Evolutionary conservation across 495 filamentous ascomycete genomes (phyloP).

Genomic region (Aspergillus taichungensis): DNA sequence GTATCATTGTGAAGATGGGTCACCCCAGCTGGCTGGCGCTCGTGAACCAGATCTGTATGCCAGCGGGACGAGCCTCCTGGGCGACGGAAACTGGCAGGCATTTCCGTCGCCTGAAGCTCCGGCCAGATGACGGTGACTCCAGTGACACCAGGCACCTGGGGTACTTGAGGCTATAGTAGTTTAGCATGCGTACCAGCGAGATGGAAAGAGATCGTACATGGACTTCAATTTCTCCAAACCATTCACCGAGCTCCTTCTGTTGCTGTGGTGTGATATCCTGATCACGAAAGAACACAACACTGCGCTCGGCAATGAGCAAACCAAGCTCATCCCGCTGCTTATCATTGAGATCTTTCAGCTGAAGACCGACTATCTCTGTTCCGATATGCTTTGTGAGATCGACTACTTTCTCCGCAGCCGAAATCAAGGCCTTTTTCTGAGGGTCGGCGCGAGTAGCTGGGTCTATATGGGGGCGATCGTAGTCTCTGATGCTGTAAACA

Average conservation of each 20-base stretch:
- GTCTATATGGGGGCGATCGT: constrained; percentile 50
- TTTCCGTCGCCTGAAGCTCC: constrained; percentile 49
- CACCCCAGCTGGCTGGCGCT: constrained; percentile 60
- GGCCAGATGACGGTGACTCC: constrained; percentile 64
- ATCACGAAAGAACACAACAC: constrained; percentile 68
- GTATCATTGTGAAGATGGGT: constrained; percentile 62
- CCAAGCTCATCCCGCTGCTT: constrained; percentile 65
- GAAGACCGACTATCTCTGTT: constrained; percentile 61
- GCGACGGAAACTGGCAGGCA: constrained; percentile 47
- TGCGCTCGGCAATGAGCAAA: constrained; percentile 60
- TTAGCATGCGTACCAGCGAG: background rate
- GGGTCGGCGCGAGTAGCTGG: constrained; percentile 58
- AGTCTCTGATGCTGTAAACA: constrained; percentile 51
- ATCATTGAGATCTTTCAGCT: constrained; percentile 58
- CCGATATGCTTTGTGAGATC: constrained; percentile 59
- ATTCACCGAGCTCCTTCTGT: constrained; percentile 57
- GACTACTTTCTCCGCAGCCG: constrained; percentile 57
- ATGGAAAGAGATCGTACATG: constrained; percentile 43
- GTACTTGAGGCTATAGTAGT: constrained; percentile 50
- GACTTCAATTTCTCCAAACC: constrained; percentile 57
- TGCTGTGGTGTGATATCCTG: constrained; percentile 64
- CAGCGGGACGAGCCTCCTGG: constrained; percentile 58
- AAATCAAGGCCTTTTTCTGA: constrained; percentile 54
- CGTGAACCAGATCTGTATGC: constrained; percentile 66
- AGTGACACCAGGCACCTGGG: constrained; percentile 57